Conservation (phyloP, 129 eudicot genomes). For the Flaveria trinervia region DNA sequence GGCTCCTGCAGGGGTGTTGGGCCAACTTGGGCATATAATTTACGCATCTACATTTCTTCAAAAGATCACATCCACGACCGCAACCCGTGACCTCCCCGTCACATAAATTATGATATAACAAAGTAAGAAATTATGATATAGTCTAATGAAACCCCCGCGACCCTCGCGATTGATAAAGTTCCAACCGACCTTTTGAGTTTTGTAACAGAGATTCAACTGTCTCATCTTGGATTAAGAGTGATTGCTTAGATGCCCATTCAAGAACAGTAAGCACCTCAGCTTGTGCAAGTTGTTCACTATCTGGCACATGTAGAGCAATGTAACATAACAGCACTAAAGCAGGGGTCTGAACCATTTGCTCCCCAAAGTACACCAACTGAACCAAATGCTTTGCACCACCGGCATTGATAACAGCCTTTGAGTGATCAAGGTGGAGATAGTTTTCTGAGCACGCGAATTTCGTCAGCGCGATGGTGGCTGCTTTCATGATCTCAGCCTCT, state of each 20-base stretch:
- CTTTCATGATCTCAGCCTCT: conserved; percentile 35
- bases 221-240: conserved; percentile 38
- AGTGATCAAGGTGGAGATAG: conserved; percentile 48
- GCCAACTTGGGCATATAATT: too few species aligned
- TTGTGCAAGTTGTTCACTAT: conserved; percentile 46
- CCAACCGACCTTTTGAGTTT: conserved; percentile 41
- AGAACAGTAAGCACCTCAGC: conserved; percentile 44
- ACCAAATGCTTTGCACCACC: conserved; percentile 44
- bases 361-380: conserved; percentile 46
- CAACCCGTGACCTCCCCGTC: too few species aligned
- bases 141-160: conserved; percentile 47
- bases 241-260: conserved; percentile 49
- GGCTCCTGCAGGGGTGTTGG: too few species aligned
- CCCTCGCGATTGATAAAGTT: conserved; percentile 49
- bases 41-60: too few species aligned
- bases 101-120: too few species aligned
- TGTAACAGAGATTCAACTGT: conserved; percentile 31
- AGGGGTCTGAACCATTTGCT: conserved; percentile 39
- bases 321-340: conserved; percentile 39
- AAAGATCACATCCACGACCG: too few species aligned
- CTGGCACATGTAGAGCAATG: conserved; percentile 44
- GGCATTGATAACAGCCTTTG: conserved; percentile 36
- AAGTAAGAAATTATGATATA: neutral
- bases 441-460: conserved; percentile 38
- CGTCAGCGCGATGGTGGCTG: conserved; percentile 35